phyloP scores from a whole-genome alignment of 768 basidiomycete genomes.

The Stropharia rugosoannulata region DNA sequence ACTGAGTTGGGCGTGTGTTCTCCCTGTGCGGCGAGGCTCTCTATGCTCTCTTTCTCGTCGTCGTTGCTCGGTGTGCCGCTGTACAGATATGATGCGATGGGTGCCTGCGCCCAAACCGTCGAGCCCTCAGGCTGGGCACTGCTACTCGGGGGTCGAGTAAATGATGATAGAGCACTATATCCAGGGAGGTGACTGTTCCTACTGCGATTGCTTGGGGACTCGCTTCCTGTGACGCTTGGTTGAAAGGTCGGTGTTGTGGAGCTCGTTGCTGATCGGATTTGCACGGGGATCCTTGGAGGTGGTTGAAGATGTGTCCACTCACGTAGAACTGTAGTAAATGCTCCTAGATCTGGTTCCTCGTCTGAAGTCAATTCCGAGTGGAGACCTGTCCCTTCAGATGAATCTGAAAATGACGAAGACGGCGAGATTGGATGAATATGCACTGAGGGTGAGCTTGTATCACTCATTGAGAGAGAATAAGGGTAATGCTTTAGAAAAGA shows the following conservation, averaged over 20 bases:
- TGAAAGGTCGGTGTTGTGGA: slow-evolving; percentile 26
- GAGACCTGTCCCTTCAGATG: slow-evolving; percentile 21
- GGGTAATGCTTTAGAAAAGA: slow-evolving; percentile 9
- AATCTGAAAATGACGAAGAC: slow-evolving; percentile 19
- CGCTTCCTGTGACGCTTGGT: slow-evolving; percentile 20
- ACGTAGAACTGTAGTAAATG: slow-evolving; percentile 69
- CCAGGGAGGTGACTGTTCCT: slow-evolving; percentile 11
- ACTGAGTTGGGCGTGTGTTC: slow-evolving; percentile 21
- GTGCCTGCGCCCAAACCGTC: slow-evolving; percentile 64
- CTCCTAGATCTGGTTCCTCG: slow-evolving; percentile 72
- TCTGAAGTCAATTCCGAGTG: slow-evolving; percentile 55
- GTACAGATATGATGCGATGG: slow-evolving; percentile 56
- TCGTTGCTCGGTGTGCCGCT: slow-evolving; percentile 23
- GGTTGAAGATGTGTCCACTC: slow-evolving; percentile 59
- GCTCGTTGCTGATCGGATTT: slow-evolving; percentile 21
- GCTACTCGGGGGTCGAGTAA: slow-evolving; percentile 26
- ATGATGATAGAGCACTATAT: slow-evolving; percentile 21
- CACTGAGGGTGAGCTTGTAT: slow-evolving; percentile 23
- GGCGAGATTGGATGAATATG: slow-evolving; percentile 23
- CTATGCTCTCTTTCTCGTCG: slow-evolving; percentile 15
- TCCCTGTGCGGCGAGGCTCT: slow-evolving; percentile 6
- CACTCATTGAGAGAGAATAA: slow-evolving; percentile 20
- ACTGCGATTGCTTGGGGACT: slow-evolving; percentile 14
- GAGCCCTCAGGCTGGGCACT: slow-evolving; percentile 37
- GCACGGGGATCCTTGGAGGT: slow-evolving; percentile 34